Evolutionary conservation across 768 basidiomycete genomes (phyloP).

Genomic region (Leccinum variicolor): DNA sequence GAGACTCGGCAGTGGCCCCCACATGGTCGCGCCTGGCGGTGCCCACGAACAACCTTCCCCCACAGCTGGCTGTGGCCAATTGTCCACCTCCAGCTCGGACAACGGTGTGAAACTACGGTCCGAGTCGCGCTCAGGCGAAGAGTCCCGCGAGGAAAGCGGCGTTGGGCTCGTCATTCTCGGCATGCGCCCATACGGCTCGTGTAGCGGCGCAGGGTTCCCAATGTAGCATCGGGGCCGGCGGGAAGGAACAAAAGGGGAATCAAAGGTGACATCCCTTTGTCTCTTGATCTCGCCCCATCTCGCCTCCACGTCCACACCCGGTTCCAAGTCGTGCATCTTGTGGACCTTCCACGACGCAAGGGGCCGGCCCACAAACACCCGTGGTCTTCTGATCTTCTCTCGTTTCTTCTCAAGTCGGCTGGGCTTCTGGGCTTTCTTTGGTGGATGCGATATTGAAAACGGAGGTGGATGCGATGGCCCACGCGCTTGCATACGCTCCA

Average conservation of each 20-base stretch:
- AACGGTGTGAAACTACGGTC: conserved; percentile 13
- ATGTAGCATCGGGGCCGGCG: conserved; percentile 17
- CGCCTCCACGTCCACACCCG: conserved; percentile 4
- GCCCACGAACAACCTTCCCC: conserved; percentile 30
- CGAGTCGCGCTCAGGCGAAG: conserved; percentile 7
- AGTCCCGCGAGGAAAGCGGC: background rate
- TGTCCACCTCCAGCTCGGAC: conserved; percentile 5
- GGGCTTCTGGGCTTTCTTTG: background rate
- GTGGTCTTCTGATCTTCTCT: conserved; percentile 4
- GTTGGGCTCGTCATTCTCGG: background rate
- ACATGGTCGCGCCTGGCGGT: background rate
- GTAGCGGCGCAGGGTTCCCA: conserved; percentile 13
- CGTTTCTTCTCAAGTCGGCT: background rate
- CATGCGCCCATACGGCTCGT: conserved; percentile 24
- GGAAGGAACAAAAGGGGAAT: background rate
- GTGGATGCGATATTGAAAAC: background rate
- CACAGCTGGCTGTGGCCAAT: conserved; percentile 33
- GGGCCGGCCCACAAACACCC: conserved; percentile 26
- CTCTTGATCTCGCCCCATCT: background rate
- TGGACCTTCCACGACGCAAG: conserved; percentile 23
- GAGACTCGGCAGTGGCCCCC: background rate
- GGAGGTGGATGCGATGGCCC: background rate
- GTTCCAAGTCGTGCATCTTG: conserved; percentile 21
- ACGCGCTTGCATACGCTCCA: background rate
- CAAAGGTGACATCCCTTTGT: background rate